Evolutionary conservation across 2,329 filamentous ascomycete species (phyloP), one percentile per base, ranked within the genome.

Genomic region (Chaetomium sp.): DNA sequence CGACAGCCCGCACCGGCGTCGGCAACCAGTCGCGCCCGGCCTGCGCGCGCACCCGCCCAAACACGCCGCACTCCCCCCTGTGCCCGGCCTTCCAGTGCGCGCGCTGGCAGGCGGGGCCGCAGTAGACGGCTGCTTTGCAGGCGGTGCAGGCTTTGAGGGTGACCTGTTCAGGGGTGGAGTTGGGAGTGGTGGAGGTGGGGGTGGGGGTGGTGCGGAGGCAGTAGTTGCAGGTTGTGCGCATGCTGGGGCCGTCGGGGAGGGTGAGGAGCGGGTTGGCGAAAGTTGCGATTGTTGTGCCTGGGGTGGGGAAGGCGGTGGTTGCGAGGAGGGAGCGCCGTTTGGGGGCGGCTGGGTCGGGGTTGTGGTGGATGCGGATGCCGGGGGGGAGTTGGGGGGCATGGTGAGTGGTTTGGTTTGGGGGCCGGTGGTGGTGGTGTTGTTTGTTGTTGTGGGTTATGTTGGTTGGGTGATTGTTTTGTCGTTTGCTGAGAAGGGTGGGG

Each of bases 71-170:
- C 76, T 89, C 86, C 54, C 74, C 75, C 69, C 80, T 78, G 75
- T 89, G 86, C 49, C 79, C 76, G 1, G 55, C 72, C 8, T 74
- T 73, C 85, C 86, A 88, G 71, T 84, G 81, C 2, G 79, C 75
- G 27, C 76, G 76, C 75, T 89, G 86, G 74, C 86, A 89, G 5
- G 72, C 68, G 8, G 75, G 63, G 58, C 78, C 77, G 76, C 86
- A 89, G 78, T 89, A 89, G 29, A 77, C 79, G 3, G 80, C 79
- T 1, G 80, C 77, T 31, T 77, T 80, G 75, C 86, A 89, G 57
- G 78, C 81, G 0, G 81, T 81, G 74, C 86, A 89, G 0, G 64
- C 49, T 19, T 47, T 10, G 23, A 12, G 6, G 9, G 5, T 3
- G n/a, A 25, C n/a, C 49, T 55, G 45, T 29, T 6, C 27, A 3